Evolutionary conservation across 2,329 filamentous ascomycete species (phyloP), one percentile per base, ranked within the genome.

Genomic region (Cytospora piceicola): DNA sequence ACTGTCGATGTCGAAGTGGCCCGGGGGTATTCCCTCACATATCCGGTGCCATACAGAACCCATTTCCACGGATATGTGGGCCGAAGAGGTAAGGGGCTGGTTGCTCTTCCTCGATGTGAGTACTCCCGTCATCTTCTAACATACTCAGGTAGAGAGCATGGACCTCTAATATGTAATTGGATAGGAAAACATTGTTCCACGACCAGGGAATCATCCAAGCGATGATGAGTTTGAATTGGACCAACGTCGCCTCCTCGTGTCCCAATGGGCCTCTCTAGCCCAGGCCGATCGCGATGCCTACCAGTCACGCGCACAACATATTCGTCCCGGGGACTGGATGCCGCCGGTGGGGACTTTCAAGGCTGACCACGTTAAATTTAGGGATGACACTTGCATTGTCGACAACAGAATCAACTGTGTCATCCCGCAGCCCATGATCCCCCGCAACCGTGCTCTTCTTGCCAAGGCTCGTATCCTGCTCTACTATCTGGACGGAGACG

Each of bases 391-490:
- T 12, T 36, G 36, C 6, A n/a, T 61, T 22, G 27, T 17, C 1
- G 15, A n/a, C 22, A 27, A 29, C 15, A 30, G 14, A 3, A 30
- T 61, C 30, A 42, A 61, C 32, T 61, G 59, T 30, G 6, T 61
- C 2, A 22, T 27, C 3, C 32, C 59, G 4, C 59, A 61, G 22
- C 59, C 49, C 17, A 55, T 55, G 59, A 54, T 15, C 22, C 29
- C 32, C 2, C 49, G 51, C 22, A 27, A 61, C 5, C 59, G 59
- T 29, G 22, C 49, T 11, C 7, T 29, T 3, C 42, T 32, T 22
- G 11, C 32, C 49, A 61, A 61, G 34, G 20, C 55, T 9, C 59
- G 49, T 2, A 61, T 61, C 24, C n/a, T 54, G n/a, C 51, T 61
- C 4, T 61, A 61, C 55, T n/a, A 20, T 14, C 30, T 61, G 9